Evolutionary conservation across 306 rosid species (phyloP).

Genomic region (Cucurbita maxima): DNA sequence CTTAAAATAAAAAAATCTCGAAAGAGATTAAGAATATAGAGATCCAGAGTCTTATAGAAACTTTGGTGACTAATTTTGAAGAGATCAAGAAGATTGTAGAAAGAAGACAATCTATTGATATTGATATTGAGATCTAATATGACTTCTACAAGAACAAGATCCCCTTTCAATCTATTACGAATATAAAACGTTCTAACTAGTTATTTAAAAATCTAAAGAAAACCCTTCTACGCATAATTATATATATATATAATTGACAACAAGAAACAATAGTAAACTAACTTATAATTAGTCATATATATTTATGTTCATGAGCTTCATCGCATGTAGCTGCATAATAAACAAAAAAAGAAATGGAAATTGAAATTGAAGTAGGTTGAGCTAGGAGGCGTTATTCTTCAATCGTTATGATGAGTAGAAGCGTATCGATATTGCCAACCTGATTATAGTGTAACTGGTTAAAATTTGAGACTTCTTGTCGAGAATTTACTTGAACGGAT

Average conservation of each 20-base stretch:
- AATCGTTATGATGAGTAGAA: conserved; percentile 1
- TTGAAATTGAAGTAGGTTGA: neutral
- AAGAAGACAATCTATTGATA: neutral
- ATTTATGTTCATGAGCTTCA: neutral
- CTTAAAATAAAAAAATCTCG: too few relatives aligned
- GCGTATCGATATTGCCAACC: neutral
- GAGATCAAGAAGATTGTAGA: neutral
- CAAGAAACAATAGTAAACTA: neutral
- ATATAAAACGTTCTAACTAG: neutral
- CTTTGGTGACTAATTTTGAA: neutral
- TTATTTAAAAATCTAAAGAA: neutral
- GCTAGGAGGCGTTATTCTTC: neutral
- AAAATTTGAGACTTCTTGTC: conserved; percentile 5
- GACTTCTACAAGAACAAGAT: neutral
- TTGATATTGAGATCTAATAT: neutral
- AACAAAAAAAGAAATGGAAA: neutral
- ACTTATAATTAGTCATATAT: neutral
- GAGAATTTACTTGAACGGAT: conserved; percentile 60
- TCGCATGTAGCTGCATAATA: neutral
- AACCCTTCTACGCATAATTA: neutral
- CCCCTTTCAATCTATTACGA: neutral
- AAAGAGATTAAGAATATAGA: too few relatives aligned
- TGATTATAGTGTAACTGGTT: neutral
- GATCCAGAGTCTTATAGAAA: neutral
- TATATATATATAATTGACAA: neutral